These are phyloP conservation scores for Trichoderma sp. DNA, from an alignment of 2,329 filamentous ascomycete genomes.

Conservation along the genomic window DNA sequence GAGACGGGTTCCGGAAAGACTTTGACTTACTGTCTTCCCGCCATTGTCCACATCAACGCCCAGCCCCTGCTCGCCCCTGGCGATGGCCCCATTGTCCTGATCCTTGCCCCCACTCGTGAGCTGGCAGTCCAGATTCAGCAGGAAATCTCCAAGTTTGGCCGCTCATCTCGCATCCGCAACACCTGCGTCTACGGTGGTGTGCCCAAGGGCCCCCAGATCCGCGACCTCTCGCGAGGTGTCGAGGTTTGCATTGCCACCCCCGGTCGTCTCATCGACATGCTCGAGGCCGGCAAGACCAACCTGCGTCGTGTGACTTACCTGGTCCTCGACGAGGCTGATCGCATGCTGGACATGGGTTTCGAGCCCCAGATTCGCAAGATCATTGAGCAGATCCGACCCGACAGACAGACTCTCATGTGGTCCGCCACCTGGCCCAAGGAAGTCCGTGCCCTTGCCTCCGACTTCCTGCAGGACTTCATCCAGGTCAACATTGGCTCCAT, in stretches of 20 bases:
- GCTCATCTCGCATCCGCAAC: constrained; percentile 96
- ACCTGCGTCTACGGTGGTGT: constrained; percentile 99
- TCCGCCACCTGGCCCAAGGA: constrained; percentile 99
- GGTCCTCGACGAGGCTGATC: constrained; percentile 97
- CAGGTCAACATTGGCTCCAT: constrained; percentile 98
- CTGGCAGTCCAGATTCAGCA: constrained; percentile 98
- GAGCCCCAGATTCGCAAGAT: constrained; percentile 99
- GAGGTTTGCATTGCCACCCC: constrained; percentile 99
- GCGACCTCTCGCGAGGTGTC: constrained; percentile 90
- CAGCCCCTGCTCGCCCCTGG: constrained; percentile 94
- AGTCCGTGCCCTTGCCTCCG: constrained; percentile 84
- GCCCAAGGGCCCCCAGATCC: constrained; percentile 94
- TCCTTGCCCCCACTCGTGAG: constrained; percentile 95
- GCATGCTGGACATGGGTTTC: constrained; percentile 99
- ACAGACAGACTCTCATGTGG: constrained; percentile 99
- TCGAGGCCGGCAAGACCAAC: constrained; percentile 97
- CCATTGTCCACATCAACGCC: constrained; percentile 99
- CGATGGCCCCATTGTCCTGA: constrained; percentile 93
- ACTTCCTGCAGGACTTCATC: constrained; percentile 94
- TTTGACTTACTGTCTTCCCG: constrained; percentile 93
- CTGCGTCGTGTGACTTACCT: constrained; percentile 96
- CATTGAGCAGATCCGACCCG: constrained; percentile 93
- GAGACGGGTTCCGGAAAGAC: constrained; percentile 99
- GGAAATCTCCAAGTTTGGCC: constrained; percentile 98
- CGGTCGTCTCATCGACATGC: constrained; percentile 96